Evolutionary conservation across 2,329 filamentous ascomycete genomes (phyloP), one percentile per base, ranked within the genome.

Genomic region (Aspergillus udagawae): DNA sequence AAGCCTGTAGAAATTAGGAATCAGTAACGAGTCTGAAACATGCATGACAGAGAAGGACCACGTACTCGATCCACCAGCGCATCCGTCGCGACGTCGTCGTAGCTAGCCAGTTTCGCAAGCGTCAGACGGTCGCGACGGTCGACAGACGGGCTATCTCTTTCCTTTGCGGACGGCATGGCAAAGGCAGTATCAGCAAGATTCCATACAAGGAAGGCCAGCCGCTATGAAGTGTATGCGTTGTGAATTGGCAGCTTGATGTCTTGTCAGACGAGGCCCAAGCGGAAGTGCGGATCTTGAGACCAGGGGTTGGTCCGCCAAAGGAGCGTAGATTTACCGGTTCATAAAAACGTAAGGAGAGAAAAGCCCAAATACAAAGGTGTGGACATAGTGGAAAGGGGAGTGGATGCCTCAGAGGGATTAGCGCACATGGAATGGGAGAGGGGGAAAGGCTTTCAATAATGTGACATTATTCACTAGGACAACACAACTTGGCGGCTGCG

Each of bases 1-100:
- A 97, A 9, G 91, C 88, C 93, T 97, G 64, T 52, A 20, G 47
- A 21, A 56, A 54, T 38, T 59, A 23, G 58, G 50, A 5, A 52
- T 71, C 51, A 72, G 60, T 54, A 54, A 56, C 25, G 27, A 51
- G 9, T 20, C 21, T 7, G 48, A 28, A 4, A 42, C 38, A 12
- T 53, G 42, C 14, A 32, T 29, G 62, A 28, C 51, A 57, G 45
- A 41, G 45, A 48, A 50, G 56, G 44, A 54, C 58, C 45, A 83
- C 89, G 77, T 83, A 97, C 93, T 78, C 93, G 91, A 76, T 99
- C 94, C 60, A 99, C 87, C 53, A 99, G 86, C 65, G 91, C 90
- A 82, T 99, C 94, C 7, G 94, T 99, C 61, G 96, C 81, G 63
- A 97, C 87, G 75, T 99, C 94, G 77, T 99, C 94, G 79, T 97